A percentile compares a stretch with the other conserved stretches of the same genome.
Evolutionary conservation across 805 yeast species (phyloP).

Genomic region (Wickerhamiella kazuoi): DNA sequence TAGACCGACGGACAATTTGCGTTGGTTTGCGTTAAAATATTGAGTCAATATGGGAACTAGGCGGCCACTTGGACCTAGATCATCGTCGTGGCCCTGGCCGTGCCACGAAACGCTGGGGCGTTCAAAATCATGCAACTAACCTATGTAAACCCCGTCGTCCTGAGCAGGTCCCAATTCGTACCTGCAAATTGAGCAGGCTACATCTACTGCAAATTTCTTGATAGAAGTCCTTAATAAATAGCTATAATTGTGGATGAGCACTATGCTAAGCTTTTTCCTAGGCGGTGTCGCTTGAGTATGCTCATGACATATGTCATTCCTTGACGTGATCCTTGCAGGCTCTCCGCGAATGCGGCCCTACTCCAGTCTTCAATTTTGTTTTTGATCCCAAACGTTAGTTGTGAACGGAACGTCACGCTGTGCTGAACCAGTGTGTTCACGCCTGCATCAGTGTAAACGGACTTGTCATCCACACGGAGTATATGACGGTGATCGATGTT

Average conservation of each 20-base stretch:
- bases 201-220: too few species aligned
- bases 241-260: background rate
- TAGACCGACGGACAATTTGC: too few species aligned
- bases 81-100: too few species aligned
- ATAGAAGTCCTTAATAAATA: background rate
- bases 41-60: too few species aligned
- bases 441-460: slow-evolving; percentile 29
- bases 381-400: slow-evolving; percentile 51
- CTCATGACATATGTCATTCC: slow-evolving; percentile 73
- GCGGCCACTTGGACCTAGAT: too few species aligned
- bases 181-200: too few species aligned
- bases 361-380: slow-evolving; percentile 74
- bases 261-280: too few species aligned
- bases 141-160: too few species aligned
- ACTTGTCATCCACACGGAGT: slow-evolving; percentile 61
- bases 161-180: too few species aligned
- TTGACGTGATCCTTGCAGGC: slow-evolving; percentile 43
- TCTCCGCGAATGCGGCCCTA: slow-evolving; percentile 46
- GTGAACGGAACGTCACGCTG: slow-evolving; percentile 38
- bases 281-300: background rate
- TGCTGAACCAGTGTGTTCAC: slow-evolving; percentile 32
- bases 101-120: too few species aligned
- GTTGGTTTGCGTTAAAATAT: too few species aligned
- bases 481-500: slow-evolving; percentile 72
- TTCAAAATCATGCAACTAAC: too few species aligned